Evolutionary conservation across 169 alveolate genomes (phyloP).

Genomic region (Theileria parva): DNA sequence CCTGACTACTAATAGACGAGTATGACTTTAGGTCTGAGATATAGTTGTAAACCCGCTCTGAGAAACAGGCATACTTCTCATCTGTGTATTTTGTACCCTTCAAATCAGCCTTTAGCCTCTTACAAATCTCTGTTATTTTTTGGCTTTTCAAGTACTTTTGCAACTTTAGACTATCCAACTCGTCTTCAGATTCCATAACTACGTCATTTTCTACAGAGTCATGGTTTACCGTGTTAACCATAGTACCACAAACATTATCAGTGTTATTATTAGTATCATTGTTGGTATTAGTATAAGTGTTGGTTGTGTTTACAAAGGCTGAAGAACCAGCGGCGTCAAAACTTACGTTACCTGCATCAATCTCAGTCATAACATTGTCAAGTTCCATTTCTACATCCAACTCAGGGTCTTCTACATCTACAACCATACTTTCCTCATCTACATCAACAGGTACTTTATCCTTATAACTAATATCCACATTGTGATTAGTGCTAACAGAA

Average conservation of each 20-base stretch:
- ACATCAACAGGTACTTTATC: background rate
- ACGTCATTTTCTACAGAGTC: background rate
- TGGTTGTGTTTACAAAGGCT: no score
- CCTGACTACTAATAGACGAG: constrained; percentile 1
- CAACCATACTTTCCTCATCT: no score
- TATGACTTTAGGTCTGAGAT: constrained; percentile 7
- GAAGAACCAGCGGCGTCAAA: no score
- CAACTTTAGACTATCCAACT: background rate
- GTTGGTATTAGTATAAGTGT: no score
- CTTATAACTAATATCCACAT: background rate
- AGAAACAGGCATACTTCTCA: background rate
- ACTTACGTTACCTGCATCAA: no score
- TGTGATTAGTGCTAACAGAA: background rate
- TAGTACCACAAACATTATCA: no score
- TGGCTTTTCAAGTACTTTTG: background rate
- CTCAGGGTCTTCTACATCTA: no score
- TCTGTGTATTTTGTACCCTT: background rate
- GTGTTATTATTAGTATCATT: no score
- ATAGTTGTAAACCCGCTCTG: constrained; percentile 17
- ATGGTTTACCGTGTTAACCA: background rate
- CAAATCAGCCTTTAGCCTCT: constrained; percentile 5
- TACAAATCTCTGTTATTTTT: constrained; percentile 3
- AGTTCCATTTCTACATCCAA: no score
- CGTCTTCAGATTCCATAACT: background rate
- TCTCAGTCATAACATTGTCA: no score